Evolutionary conservation across 163 green algal species (phyloP).

Genomic region (Chlamydomonas reinhardtii): DNA sequence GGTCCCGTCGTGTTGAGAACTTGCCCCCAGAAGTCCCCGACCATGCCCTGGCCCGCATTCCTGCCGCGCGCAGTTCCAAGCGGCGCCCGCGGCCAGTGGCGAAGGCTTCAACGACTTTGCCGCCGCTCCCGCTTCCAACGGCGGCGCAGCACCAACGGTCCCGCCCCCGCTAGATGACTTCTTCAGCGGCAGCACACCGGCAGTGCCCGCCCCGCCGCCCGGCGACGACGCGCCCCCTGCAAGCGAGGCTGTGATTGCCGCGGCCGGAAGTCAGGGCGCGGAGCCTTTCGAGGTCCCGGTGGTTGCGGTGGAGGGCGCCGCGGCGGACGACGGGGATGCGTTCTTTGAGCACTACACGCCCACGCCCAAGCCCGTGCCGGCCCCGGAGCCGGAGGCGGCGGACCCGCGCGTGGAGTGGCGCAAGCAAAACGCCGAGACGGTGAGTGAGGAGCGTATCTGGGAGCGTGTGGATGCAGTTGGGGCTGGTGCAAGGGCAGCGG

Average conservation of each 20-base stretch:
- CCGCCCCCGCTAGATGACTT: conserved; percentile 13
- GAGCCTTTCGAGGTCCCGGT: no score
- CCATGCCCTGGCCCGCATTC: background rate
- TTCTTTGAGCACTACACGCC: conserved; percentile 45
- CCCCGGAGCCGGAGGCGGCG: conserved; percentile 2
- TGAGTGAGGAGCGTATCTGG: background rate
- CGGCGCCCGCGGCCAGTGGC: background rate
- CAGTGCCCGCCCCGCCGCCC: no score
- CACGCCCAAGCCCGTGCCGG: background rate
- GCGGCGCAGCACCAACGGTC: background rate
- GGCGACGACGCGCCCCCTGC: no score
- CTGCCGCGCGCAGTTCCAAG: conserved; percentile 24
- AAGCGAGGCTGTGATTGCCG: no score
- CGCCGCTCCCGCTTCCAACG: background rate
- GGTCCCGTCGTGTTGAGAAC: no score
- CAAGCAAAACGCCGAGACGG: conserved; percentile 42
- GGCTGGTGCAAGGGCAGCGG: no score
- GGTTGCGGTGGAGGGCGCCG: background rate
- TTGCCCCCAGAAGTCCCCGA: no score
- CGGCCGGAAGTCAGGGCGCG: no score
- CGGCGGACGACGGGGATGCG: background rate
- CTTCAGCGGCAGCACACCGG: background rate
- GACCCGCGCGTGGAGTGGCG: conserved; percentile 47
- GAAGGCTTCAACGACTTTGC: conserved; percentile 16
- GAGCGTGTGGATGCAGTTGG: no score